These are phyloP conservation scores for Halenospora varia DNA, from an alignment of 495 filamentous ascomycete species.

Conservation along the genomic window DNA sequence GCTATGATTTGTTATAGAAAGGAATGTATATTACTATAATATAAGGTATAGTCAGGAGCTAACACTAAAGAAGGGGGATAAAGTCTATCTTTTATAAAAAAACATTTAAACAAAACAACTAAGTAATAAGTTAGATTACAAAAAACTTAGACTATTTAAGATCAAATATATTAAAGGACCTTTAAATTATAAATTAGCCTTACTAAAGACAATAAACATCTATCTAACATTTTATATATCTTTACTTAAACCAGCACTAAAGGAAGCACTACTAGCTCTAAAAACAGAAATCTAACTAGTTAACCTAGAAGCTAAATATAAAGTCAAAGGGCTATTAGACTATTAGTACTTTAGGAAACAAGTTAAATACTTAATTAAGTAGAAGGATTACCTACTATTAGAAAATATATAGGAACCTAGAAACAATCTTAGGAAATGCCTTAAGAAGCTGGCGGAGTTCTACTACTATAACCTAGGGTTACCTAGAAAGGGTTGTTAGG, in stretches of 20 bases:
- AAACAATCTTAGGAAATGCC: too few species aligned
- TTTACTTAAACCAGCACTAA: background rate
- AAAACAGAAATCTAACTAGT: constrained; percentile 5
- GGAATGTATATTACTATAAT: background rate
- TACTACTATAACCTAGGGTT: too few species aligned
- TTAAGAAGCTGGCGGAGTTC: too few species aligned
- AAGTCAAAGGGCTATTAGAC: constrained; percentile 9
- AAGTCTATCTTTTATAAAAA: constrained; percentile 28
- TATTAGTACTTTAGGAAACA: background rate
- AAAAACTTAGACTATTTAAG: constrained; percentile 27
- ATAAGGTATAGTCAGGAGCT: background rate
- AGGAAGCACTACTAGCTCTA: background rate
- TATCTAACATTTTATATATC: constrained; percentile 8
- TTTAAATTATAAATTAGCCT: constrained; percentile 13
- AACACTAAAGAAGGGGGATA: constrained; percentile 26
- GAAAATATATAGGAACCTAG: too few species aligned
- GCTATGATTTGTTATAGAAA: background rate
- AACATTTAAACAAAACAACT: constrained; percentile 31
- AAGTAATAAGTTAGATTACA: constrained; percentile 31
- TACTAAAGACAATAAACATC: constrained; percentile 11
- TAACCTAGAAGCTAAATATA: constrained; percentile 12
- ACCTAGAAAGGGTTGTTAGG: too few species aligned
- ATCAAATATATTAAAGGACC: constrained; percentile 5
- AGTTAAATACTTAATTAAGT: background rate
- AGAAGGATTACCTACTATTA: background rate